Base-by-base conservation (phyloP, 306 rosid species). In the Astragalus membranaceus region DNA sequence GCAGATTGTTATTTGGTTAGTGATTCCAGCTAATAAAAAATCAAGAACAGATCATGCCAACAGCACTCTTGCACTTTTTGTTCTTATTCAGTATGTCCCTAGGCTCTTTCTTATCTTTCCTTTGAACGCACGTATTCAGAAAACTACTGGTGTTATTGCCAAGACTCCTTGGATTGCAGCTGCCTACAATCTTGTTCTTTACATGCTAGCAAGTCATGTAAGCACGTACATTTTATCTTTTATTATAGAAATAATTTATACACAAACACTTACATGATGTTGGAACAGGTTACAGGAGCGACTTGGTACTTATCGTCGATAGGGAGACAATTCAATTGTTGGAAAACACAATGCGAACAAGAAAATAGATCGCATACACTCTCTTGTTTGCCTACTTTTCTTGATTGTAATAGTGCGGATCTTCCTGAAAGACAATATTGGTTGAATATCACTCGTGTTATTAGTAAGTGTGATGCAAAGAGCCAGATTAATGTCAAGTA, bases 131-230 rank as follows among this genome's bases (percentile, higher is more conserved):
- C 88, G 91, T 5, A 88, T 94, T 56, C 80, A 87, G 13, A 90
- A 88, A 81, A 85, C 90, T 15, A 87, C 90, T 0, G 96, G 96
- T 3, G 96, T 90, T 30, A 79, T 93, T 1, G 89, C 90, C 23
- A 90, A 83, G 76, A 93, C 98, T 59, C 89, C 97, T 0, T 93
- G 98, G 98, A 90, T 91, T 5, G 98, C 92, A 53, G 97, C 98
- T 6, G 97, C 92, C 0, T 93, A 93, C 78, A 93, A 93, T 81
- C 89, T 93, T 54, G 63, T 93, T 48, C 94, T 90, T 39, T 93
- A 88, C 88, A 69, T 88, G 84, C 84, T 93, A 14, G 98, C 98
- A 23, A 85, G 98, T 63, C 98, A 93, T 64, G 98, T 93, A 88
- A 79, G 83, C 20, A 41, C 42, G 9, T 26, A 33, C 30, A 15